Conservation (phyloP, 2,329 filamentous ascomycete species). For the Cordyceps javanica region DNA sequence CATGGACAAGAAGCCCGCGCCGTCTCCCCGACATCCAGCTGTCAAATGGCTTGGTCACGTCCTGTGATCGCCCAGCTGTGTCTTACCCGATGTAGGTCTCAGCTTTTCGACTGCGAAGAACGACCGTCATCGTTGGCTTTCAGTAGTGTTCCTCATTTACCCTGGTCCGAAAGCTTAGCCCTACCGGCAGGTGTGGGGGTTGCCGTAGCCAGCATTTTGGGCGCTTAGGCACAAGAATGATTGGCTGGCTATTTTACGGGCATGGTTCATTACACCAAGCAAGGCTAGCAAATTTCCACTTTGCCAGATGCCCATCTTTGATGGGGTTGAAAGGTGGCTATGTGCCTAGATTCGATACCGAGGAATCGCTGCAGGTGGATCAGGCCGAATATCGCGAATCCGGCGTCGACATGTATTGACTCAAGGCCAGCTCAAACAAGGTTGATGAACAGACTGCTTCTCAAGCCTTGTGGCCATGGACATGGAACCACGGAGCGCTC, state of each 20-base stretch:
- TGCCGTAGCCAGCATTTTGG: background rate
- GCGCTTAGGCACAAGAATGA: conserved; percentile 9
- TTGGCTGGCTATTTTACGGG: background rate
- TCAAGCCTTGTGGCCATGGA: no score
- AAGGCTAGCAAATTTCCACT: background rate
- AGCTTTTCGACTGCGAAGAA: background rate
- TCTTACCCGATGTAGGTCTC: background rate
- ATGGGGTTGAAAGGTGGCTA: background rate
- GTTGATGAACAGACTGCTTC: no score
- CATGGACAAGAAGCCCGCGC: background rate
- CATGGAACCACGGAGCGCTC: no score
- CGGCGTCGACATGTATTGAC: no score
- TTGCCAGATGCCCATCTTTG: background rate
- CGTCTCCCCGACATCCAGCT: background rate
- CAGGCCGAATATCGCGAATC: background rate
- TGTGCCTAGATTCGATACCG: background rate
- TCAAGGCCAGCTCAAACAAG: background rate
- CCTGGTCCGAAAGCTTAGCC: conserved; percentile 4
- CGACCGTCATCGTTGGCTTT: background rate
- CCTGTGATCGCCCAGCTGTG: background rate
- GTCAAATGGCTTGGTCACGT: background rate
- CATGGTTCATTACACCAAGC: background rate
- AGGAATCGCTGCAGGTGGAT: background rate
- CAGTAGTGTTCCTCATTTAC: background rate
- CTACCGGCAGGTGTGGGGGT: conserved; percentile 2